Base-by-base conservation (phyloP, 305 asterid genomes). In the Fraxinus velutina region DNA sequence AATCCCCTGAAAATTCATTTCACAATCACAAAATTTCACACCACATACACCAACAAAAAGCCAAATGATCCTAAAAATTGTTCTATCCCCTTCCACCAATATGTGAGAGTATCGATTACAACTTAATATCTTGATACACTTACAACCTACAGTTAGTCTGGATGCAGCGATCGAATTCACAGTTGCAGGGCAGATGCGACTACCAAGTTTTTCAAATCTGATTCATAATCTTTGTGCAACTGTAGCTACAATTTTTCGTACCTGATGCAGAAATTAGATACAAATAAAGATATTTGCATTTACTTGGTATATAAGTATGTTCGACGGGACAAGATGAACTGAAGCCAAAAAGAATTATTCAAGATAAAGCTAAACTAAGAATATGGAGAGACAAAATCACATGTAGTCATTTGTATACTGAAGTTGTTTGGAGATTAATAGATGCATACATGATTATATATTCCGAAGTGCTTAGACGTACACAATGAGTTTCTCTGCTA, bases 11-110 rank as follows among this genome's bases (percentile, higher is more conserved):
- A 77, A 10, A 77, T 52, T 77, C 47, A 77, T 32, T 29, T 77
- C 66, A 27, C 39, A 55, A 57, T 77, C 80, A 77, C 80, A 77
- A 77, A 79, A 79, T 34, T 64, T 15, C 60, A 12, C 76, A 79
- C 60, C 37, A 52, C 24, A n/a, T n/a, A 60, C 17, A 64, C 21
- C 15, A 37, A 57, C 82, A 79, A 13, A 62, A 64, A 37, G 24
- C 17, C 66, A 66, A 62, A 36, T 32, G 24, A 19, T 32, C 36
- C 76, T 19, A 57, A 19, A 19, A 19, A 19, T 19, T 57, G 24
- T 15, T 57, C 29, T 57, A 57, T n/a, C 21, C 24, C 9, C 6
- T 57, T 19, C 70, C 29, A 57, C 29, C 70, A 19, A 29, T 19
- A 19, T 6, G 27, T n/a, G 10, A 57, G 1, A n/a, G 70, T 52